Evolutionary conservation across 2,329 filamentous ascomycete species (phyloP), one percentile per base, ranked within the genome.

Genomic region (Beauveria rudraprayagi): DNA sequence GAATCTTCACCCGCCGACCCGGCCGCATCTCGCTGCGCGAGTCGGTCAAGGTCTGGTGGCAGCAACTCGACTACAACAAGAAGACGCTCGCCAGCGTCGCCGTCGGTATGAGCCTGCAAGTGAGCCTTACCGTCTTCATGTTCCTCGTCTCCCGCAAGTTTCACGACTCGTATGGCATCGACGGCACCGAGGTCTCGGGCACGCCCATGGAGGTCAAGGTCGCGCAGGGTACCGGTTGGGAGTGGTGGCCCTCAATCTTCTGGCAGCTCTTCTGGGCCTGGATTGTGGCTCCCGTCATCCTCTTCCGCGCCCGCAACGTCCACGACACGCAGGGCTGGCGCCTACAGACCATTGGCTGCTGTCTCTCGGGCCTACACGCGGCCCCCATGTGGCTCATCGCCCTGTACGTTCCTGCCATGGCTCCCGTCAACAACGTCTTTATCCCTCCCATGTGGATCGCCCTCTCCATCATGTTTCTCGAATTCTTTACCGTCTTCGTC

Each of bases 381-480:
- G 83, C 85, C 9, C 87, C 87, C 0, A 79, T 89, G 74, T 89
- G 86, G 86, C 78, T 89, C 43, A 71, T 86, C 26, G 86, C 83
- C 60, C 73, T 84, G 16, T 78, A 82, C 62, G 76, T 77, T 3
- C 78, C 82, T 6, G 75, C 65, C 9, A 81, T 86, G 75, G 74
- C 71, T 2, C 67, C 72, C 0, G 71, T 86, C 59, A 86, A 86
- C 69, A 67, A 72, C 14, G 80, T 79, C 68, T 86, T 78, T 65
- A 74, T 84, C 16, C 84, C 86, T 55, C 82, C 84, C 2, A 80
- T 85, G 69, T 89, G 86, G 84, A 78, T 88, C 61, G 79, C 80
- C 52, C 71, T 86, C 5, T 85, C 84, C 26, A 84, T 89, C 66
- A 77, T 83, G 66, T 72, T 83, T 62, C 82, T 88, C 61, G 85